Evolutionary conservation across 2,329 filamentous ascomycete genomes (phyloP).

Genomic region (Teratosphaeriaceae sp.): DNA sequence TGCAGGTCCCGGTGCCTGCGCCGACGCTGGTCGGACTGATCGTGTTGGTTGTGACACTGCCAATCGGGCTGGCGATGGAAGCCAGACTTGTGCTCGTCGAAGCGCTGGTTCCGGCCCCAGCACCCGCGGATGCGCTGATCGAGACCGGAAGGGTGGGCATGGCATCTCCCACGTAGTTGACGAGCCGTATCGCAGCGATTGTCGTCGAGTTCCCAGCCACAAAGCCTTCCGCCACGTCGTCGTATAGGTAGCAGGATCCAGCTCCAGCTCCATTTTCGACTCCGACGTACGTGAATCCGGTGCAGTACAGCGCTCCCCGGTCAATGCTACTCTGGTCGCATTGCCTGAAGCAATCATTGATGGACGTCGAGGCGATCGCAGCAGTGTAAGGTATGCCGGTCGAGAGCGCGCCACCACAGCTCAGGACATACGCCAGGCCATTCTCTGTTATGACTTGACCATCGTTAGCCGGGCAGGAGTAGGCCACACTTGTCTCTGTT

Average conservation of each 20-base stretch:
- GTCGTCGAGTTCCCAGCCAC: conserved; percentile 5
- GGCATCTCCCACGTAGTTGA: conserved; percentile 15
- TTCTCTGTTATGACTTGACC: conserved; percentile 16
- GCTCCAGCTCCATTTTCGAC: conserved; percentile 11
- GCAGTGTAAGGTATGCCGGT: conserved; percentile 12
- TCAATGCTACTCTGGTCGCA: conserved; percentile 14
- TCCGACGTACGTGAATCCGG: conserved; percentile 18
- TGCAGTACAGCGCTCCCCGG: conserved; percentile 17
- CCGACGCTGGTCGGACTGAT: background rate
- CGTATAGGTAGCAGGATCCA: conserved; percentile 19
- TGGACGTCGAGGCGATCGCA: conserved; percentile 7
- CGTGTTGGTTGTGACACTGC: background rate
- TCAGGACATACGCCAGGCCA: conserved; percentile 15
- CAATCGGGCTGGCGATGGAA: background rate
- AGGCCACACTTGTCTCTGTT: conserved; percentile 13
- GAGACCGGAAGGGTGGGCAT: background rate
- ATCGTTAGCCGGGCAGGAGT: conserved; percentile 15
- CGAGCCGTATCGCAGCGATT: conserved; percentile 14
- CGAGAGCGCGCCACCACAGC: conserved; percentile 12
- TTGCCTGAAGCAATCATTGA: conserved; percentile 20
- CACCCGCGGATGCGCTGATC: background rate
- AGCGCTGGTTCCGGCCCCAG: background rate
- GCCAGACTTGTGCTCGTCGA: background rate
- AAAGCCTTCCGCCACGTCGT: conserved; percentile 14
- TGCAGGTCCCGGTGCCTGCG: conserved; percentile 5